Conservation (phyloP, 305 asterid species). For the Coffea humblotiana region DNA sequence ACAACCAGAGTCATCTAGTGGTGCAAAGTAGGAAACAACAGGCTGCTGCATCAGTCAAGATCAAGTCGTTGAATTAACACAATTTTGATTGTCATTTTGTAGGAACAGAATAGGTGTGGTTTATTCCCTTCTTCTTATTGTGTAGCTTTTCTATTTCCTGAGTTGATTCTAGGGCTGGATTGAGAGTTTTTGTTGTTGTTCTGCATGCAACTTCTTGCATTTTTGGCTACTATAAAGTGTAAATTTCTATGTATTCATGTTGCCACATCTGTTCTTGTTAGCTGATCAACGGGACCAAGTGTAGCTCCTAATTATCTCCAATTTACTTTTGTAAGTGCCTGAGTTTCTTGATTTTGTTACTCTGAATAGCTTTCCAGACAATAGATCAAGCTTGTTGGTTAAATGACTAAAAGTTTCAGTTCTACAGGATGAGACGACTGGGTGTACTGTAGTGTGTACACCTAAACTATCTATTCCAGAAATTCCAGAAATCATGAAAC, state of each 20-base stretch:
- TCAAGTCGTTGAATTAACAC: neutral
- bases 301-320: neutral
- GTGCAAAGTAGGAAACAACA: conserved; percentile 41
- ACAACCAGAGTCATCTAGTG: conserved; percentile 38
- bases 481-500: too few relatives aligned
- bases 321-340: neutral
- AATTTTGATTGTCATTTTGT: conserved; percentile 2
- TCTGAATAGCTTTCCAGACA: too few relatives aligned
- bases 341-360: neutral
- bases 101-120: neutral
- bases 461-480: too few relatives aligned
- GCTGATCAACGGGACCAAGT: neutral
- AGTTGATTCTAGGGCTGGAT: neutral
- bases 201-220: neutral
- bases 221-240: neutral
- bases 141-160: neutral
- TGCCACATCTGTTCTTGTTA: neutral
- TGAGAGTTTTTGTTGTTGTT: neutral
- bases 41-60: neutral
- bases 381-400: too few relatives aligned
- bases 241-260: neutral
- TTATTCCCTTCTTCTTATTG: neutral
- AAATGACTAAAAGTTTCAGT: too few relatives aligned
- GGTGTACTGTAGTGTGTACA: too few relatives aligned
- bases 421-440: too few relatives aligned